Percentiles rank a stretch among this genome's conserved stretches.
Evolutionary conservation across 371 early-diverging fungal species (phyloP).

Genomic region (Mucor piriformis): DNA sequence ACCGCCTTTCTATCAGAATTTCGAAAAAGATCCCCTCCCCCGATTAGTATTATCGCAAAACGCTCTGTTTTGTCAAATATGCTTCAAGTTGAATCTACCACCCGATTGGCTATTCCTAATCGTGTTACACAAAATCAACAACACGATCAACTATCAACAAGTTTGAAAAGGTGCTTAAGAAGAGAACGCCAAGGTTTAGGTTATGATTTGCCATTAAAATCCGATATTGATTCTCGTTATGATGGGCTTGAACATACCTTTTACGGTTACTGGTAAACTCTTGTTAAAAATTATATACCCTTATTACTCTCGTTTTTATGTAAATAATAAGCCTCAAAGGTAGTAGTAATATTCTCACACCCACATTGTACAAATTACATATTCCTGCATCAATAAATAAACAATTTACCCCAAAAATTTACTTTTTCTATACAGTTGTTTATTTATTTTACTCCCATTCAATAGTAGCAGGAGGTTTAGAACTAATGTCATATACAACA

Average conservation of each 20-base stretch:
- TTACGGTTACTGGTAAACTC: neutral
- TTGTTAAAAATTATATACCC: neutral
- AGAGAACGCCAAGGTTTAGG: neutral
- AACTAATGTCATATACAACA: constrained; percentile 92
- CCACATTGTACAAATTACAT: neutral
- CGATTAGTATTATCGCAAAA: neutral
- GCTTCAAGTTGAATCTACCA: neutral
- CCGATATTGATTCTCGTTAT: neutral
- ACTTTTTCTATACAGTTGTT: neutral
- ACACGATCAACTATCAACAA: neutral
- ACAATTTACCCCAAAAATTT: too few relatives aligned
- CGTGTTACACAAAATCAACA: neutral
- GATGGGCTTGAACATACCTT: neutral
- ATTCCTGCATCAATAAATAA: too few relatives aligned
- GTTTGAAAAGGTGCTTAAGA: neutral
- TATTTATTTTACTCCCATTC: constrained; percentile 79
- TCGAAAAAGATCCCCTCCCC: constrained; percentile 7
- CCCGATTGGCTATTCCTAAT: constrained; percentile 2
- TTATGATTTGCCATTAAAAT: neutral
- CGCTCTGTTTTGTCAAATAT: constrained; percentile 2
- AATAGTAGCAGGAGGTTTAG: constrained; percentile 96
- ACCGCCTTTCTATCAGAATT: constrained; percentile 7
- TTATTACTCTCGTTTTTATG: neutral
- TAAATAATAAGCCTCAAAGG: neutral
- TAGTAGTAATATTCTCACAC: neutral